phyloP scores from a whole-genome alignment of 2,329 filamentous ascomycete species.

The Byssoonygena ceratinophila region DNA sequence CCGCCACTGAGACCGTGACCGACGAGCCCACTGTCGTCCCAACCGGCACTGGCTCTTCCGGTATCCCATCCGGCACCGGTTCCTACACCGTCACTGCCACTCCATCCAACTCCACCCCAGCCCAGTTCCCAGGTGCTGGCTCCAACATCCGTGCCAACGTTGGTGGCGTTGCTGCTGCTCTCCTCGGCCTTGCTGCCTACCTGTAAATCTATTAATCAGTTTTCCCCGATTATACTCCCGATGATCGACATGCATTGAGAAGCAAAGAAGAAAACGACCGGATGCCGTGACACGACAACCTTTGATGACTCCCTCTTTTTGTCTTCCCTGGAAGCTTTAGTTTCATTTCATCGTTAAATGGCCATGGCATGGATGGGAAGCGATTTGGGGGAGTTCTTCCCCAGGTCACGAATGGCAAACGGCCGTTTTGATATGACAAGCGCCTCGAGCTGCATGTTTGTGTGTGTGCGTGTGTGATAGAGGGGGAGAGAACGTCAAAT shows the following conservation, averaged over 20 bases:
- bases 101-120: constrained; percentile 17
- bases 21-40: constrained; percentile 1
- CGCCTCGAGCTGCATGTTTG: neutral
- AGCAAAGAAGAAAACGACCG: neutral
- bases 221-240: neutral
- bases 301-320: neutral
- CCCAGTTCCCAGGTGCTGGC: constrained; percentile 15
- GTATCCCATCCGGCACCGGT: constrained; percentile 13
- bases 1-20: neutral
- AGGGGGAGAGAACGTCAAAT: constrained; percentile 4
- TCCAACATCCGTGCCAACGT: constrained; percentile 14
- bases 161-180: constrained; percentile 17
- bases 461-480: neutral
- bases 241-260: neutral
- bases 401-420: neutral
- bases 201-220: constrained; percentile 30
- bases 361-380: neutral
- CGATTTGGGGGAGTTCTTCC: neutral
- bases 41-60: constrained; percentile 12
- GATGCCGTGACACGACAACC: neutral
- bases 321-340: neutral
- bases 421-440: neutral
- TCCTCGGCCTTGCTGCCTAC: constrained; percentile 28
- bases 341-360: neutral
- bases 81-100: constrained; percentile 14